phyloP scores from a whole-genome alignment of 208 protist species.

The Leishmania tarentolae region DNA sequence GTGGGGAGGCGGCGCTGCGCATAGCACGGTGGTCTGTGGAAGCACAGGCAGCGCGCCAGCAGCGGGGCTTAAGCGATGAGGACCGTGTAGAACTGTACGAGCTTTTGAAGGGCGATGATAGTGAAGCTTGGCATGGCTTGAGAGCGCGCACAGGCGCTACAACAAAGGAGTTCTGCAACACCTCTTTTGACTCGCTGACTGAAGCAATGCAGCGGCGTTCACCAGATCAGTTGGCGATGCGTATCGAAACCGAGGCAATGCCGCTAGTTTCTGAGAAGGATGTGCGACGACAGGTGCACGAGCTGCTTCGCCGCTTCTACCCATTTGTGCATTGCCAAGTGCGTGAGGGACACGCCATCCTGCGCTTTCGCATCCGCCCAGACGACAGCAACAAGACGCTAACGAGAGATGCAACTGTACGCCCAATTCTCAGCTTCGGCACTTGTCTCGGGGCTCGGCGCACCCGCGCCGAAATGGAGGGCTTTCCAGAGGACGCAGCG shows the following conservation, averaged over 20 bases:
- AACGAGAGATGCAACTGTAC: background rate
- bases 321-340: conserved; percentile 63
- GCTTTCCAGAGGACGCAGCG: background rate
- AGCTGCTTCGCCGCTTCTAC: conserved; percentile 65
- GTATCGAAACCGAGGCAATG: background rate
- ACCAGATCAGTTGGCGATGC: background rate
- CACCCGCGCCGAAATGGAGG: background rate
- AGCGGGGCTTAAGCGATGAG: conserved; percentile 5
- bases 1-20: conserved; percentile 28
- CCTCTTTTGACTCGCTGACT: conserved; percentile 19
- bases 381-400: background rate
- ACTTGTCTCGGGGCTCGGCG: conserved; percentile 7
- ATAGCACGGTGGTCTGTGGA: conserved; percentile 39
- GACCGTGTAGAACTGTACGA: conserved; percentile 2
- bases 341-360: conserved; percentile 41
- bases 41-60: conserved; percentile 18
- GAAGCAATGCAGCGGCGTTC: conserved; percentile 9
- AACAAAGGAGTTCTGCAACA: conserved; percentile 14
- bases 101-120: background rate
- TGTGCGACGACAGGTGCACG: conserved; percentile 65
- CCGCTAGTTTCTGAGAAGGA: conserved; percentile 54
- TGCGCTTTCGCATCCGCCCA: conserved; percentile 17
- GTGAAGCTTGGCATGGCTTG: background rate
- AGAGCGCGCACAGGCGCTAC: background rate
- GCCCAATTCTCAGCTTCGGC: background rate